These are phyloP conservation scores for Daldinia grandis DNA, from an alignment of 495 filamentous ascomycete species.

Conservation along the genomic window DNA sequence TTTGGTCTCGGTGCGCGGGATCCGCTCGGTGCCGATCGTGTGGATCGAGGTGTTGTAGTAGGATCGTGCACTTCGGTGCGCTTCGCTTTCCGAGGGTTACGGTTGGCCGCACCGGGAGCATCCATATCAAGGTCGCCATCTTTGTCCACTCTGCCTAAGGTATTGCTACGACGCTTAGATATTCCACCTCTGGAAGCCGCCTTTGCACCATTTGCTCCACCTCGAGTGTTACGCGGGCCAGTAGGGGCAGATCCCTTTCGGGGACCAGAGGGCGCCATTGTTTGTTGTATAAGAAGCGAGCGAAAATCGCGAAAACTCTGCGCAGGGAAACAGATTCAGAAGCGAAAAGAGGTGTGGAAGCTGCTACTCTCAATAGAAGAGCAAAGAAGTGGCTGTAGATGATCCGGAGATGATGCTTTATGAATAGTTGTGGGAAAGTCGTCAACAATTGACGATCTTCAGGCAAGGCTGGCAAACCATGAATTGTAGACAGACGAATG, in stretches of 20 bases:
- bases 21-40: conserved; percentile 38
- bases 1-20: conserved; percentile 46
- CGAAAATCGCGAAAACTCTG: background rate
- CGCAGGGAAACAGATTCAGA: background rate
- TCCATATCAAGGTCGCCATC: conserved; percentile 90
- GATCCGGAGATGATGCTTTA: background rate
- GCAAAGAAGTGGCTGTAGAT: background rate
- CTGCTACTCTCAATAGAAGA: background rate
- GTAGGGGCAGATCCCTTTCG: conserved; percentile 44
- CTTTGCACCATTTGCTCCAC: conserved; percentile 23
- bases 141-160: conserved; percentile 66
- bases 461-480: conserved; percentile 17
- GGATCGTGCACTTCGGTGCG: conserved; percentile 19
- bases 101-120: conserved; percentile 49
- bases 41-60: conserved; percentile 34
- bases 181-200: conserved; percentile 67
- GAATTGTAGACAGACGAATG: conserved; percentile 5
- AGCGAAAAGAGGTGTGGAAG: background rate
- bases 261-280: conserved; percentile 52
- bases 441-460: conserved; percentile 7
- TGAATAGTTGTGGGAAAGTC: background rate
- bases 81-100: conserved; percentile 44
- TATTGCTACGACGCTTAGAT: conserved; percentile 66
- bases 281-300: background rate
- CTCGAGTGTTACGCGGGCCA: conserved; percentile 44